Evolutionary conservation across 2,329 filamentous ascomycete species (phyloP).

Genomic region (Fusarium sp.): DNA sequence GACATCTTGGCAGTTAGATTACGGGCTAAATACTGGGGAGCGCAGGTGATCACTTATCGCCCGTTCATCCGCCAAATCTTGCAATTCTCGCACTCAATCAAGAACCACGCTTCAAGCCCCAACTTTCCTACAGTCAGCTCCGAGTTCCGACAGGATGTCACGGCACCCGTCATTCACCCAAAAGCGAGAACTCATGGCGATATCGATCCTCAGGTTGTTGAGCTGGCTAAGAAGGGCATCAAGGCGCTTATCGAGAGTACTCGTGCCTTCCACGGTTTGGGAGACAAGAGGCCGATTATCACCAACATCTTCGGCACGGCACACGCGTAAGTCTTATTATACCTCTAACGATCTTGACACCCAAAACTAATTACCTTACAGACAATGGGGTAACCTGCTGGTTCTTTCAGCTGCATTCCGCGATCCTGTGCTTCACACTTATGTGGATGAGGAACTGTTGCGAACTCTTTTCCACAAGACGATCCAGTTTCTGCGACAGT

Average conservation of each 20-base stretch:
- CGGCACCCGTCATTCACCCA: constrained; percentile 56
- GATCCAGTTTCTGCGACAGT: constrained; percentile 79
- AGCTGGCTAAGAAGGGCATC: constrained; percentile 73
- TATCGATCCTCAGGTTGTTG: constrained; percentile 62
- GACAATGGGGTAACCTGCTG: constrained; percentile 96
- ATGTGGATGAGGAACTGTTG: constrained; percentile 70
- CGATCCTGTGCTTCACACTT: constrained; percentile 71
- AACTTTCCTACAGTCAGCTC: constrained; percentile 51
- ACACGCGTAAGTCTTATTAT: constrained; percentile 82
- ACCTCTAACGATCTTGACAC: background rate
- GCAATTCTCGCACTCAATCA: constrained; percentile 59
- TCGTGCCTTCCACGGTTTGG: constrained; percentile 78
- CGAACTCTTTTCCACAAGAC: constrained; percentile 76
- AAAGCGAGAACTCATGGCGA: constrained; percentile 55
- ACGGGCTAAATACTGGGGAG: constrained; percentile 95
- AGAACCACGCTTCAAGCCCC: constrained; percentile 53
- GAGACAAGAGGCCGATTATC: constrained; percentile 78
- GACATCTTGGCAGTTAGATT: constrained; percentile 87
- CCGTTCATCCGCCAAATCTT: constrained; percentile 75
- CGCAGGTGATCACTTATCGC: constrained; percentile 88
- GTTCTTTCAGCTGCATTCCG: constrained; percentile 87
- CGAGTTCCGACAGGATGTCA: constrained; percentile 55
- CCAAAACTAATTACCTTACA: constrained; percentile 54
- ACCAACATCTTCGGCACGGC: constrained; percentile 98
- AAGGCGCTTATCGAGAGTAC: constrained; percentile 87